A percentile compares a stretch with the other conserved stretches of the same genome.
Evolutionary conservation across 768 basidiomycete species (phyloP).

Genomic region (Amanita polypyramis): DNA sequence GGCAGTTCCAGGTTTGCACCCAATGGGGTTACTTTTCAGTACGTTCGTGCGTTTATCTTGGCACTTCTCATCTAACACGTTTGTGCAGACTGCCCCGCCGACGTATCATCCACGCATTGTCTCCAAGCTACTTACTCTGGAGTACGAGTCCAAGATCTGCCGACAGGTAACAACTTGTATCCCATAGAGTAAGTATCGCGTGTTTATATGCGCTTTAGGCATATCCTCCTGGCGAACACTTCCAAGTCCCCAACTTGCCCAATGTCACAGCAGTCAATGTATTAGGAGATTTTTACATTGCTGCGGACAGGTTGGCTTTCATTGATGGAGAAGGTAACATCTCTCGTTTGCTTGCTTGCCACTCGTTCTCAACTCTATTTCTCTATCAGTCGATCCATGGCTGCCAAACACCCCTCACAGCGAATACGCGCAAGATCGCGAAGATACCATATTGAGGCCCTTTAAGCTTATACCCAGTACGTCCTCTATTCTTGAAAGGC

Average conservation of each 20-base stretch:
- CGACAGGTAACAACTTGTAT: conserved; percentile 16
- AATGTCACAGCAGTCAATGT: conserved; percentile 77
- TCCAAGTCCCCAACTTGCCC: conserved; percentile 60
- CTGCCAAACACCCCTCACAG: conserved; percentile 80
- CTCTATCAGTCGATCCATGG: conserved; percentile 76
- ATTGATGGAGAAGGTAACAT: conserved; percentile 72
- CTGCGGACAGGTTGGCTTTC: conserved; percentile 73
- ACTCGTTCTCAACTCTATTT: not conserved
- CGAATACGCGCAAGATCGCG: conserved; percentile 52
- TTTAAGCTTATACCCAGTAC: conserved; percentile 82
- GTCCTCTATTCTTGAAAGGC: conserved; percentile 16
- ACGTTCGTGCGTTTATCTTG: conserved; percentile 10
- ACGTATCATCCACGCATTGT: conserved; percentile 67
- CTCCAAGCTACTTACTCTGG: conserved; percentile 55
- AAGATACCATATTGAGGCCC: conserved; percentile 65
- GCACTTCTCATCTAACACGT: not conserved
- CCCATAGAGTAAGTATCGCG: not conserved
- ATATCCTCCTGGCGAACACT: conserved; percentile 67
- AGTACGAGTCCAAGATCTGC: conserved; percentile 27
- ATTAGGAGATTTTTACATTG: conserved; percentile 78
- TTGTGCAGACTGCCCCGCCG: conserved; percentile 58
- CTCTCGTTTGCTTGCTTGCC: not conserved
- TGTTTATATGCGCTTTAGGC: conserved; percentile 30
- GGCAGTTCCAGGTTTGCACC: conserved; percentile 89
- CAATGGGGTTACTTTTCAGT: conserved; percentile 95